These are phyloP conservation scores for Stemphylium lycopersici DNA, from an alignment of 2,329 filamentous ascomycete species.

Conservation along the genomic window DNA sequence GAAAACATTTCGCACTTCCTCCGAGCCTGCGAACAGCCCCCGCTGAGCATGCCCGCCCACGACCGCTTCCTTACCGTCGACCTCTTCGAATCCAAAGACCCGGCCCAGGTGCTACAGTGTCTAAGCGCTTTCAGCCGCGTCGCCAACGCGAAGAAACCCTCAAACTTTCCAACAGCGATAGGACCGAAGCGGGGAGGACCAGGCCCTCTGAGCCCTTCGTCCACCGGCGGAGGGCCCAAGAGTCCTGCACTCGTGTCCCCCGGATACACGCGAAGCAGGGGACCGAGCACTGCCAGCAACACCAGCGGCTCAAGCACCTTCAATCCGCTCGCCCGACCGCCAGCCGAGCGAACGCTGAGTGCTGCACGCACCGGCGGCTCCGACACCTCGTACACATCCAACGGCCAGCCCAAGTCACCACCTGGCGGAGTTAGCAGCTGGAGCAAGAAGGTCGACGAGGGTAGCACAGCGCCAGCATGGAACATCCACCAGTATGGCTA, in stretches of 20 bases:
- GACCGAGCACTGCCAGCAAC: constrained; percentile 55
- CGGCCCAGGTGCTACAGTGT: constrained; percentile 93
- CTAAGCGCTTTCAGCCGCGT: constrained; percentile 88
- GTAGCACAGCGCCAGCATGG: constrained; percentile 85
- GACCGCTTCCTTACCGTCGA: constrained; percentile 98
- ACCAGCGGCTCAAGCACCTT: constrained; percentile 53
- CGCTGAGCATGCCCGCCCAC: constrained; percentile 87
- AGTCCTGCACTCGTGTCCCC: constrained; percentile 38
- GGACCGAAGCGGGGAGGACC: constrained; percentile 70
- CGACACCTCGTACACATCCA: constrained; percentile 64
- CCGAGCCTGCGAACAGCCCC: constrained; percentile 81
- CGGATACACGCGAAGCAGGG: constrained; percentile 42
- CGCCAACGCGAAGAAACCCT: constrained; percentile 75
- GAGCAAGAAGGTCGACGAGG: constrained; percentile 85
- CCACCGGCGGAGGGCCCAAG: constrained; percentile 33
- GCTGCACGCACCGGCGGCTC: constrained; percentile 58
- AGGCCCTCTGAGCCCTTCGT: constrained; percentile 42
- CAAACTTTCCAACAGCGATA: constrained; percentile 74
- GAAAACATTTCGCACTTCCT: constrained; percentile 98
- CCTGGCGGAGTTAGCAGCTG: constrained; percentile 77
- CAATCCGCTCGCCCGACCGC: constrained; percentile 50
- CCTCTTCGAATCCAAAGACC: constrained; percentile 93
- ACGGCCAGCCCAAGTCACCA: constrained; percentile 54
- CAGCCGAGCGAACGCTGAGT: constrained; percentile 48
- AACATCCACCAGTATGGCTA: constrained; percentile 98